Percentiles rank a stretch among this genome's conserved stretches.
Evolutionary conservation across 1,284 basidiomycete species (phyloP).

Genomic region (Singerocomus rubriflavus): DNA sequence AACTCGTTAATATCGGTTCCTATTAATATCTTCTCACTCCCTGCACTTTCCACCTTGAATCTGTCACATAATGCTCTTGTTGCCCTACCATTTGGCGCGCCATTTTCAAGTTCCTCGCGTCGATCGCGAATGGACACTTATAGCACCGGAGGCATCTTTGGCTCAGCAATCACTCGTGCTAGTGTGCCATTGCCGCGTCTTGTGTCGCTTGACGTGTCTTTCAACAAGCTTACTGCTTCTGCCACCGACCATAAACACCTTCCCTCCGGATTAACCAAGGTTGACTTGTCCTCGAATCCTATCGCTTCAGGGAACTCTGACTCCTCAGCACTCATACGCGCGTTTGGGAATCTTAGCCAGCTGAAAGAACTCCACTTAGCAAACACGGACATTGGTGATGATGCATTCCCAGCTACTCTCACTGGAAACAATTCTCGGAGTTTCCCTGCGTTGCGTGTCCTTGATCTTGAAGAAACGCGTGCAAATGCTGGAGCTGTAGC

Average conservation of each 20-base stretch:
- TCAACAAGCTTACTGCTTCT: slow-evolving; percentile 57
- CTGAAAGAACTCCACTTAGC: slow-evolving; percentile 60
- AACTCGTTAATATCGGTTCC: slow-evolving; percentile 64
- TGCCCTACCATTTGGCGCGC: slow-evolving; percentile 57
- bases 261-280: slow-evolving; percentile 44
- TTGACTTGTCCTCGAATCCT: slow-evolving; percentile 55
- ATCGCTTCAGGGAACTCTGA: slow-evolving; percentile 36
- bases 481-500: slow-evolving; percentile 46
- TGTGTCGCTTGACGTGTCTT: slow-evolving; percentile 53
- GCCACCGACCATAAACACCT: slow-evolving; percentile 52
- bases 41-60: slow-evolving; percentile 61
- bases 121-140: slow-evolving; percentile 28
- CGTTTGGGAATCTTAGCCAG: slow-evolving; percentile 45
- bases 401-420: slow-evolving; percentile 49
- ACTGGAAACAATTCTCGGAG: slow-evolving; percentile 19
- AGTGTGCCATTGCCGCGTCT: slow-evolving; percentile 62
- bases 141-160: slow-evolving; percentile 57
- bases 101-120: slow-evolving; percentile 37
- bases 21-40: slow-evolving; percentile 61
- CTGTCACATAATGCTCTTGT: slow-evolving; percentile 66
- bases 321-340: slow-evolving; percentile 25
- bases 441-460: slow-evolving; percentile 51
- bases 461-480: slow-evolving; percentile 66
- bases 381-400: slow-evolving; percentile 55
- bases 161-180: slow-evolving; percentile 57